Evolutionary conservation across 352 stramenopile species (phyloP).

Genomic region (Phytophthora cryptogea): DNA sequence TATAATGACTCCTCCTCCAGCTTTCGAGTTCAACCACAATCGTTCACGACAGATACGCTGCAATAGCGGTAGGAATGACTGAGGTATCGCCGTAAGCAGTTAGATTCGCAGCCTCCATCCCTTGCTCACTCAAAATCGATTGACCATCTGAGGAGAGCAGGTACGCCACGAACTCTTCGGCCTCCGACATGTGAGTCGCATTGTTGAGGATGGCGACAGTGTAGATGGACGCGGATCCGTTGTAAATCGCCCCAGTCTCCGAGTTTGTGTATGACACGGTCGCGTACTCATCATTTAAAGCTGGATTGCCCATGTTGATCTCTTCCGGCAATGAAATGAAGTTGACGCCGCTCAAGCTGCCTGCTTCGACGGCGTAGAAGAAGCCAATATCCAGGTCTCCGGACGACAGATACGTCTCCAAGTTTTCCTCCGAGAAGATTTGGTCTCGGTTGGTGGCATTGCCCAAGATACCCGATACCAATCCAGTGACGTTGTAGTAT

Average conservation of each 20-base stretch:
- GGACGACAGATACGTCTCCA: constrained; percentile 33
- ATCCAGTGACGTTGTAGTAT: constrained; percentile 33
- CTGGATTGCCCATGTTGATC: constrained; percentile 36
- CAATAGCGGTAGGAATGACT: constrained; percentile 21
- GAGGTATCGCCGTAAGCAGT: constrained; percentile 35
- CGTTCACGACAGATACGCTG: constrained; percentile 33
- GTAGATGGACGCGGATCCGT: constrained; percentile 41
- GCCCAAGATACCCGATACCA: constrained; percentile 28
- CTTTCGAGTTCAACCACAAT: background rate
- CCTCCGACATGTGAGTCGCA: constrained; percentile 36
- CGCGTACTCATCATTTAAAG: constrained; percentile 33
- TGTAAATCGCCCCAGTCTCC: constrained; percentile 36
- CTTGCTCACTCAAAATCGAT: constrained; percentile 28
- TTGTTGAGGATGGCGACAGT: constrained; percentile 40
- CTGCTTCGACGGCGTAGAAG: constrained; percentile 36
- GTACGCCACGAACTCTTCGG: constrained; percentile 35
- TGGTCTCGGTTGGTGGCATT: constrained; percentile 39
- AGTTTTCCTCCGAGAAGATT: constrained; percentile 42
- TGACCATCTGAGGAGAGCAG: constrained; percentile 36
- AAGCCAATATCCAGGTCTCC: constrained; percentile 39
- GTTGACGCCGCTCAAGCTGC: constrained; percentile 29
- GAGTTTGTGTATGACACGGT: constrained; percentile 41
- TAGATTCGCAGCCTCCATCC: constrained; percentile 35
- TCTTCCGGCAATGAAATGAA: constrained; percentile 36
- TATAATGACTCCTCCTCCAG: background rate